Conservation (phyloP, 1,284 basidiomycete species). For the Jaminaea rosea region DNA sequence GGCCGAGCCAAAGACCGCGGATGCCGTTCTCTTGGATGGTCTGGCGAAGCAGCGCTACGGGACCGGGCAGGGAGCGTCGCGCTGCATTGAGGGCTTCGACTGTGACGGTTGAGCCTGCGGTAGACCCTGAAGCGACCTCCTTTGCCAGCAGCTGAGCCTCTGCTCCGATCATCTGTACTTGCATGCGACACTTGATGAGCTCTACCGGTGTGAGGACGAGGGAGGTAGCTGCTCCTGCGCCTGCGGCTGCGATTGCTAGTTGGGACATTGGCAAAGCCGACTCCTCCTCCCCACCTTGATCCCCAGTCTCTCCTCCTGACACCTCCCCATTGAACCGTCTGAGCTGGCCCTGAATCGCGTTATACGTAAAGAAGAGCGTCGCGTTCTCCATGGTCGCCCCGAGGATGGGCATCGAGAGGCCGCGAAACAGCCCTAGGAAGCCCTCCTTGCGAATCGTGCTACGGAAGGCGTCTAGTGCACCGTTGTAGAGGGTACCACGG, state of each 20-base stretch:
- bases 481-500: constrained; percentile 16
- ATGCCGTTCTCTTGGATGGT: constrained; percentile 62
- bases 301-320: constrained; percentile 30
- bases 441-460: constrained; percentile 35
- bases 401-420: constrained; percentile 74
- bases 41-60: constrained; percentile 60
- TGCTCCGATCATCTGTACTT: constrained; percentile 71
- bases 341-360: constrained; percentile 67
- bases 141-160: constrained; percentile 42
- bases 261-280: constrained; percentile 53
- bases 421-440: constrained; percentile 48
- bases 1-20: constrained; percentile 74
- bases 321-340: constrained; percentile 27
- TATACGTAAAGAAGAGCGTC: constrained; percentile 74
- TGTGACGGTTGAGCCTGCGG: constrained; percentile 15
- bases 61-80: constrained; percentile 55
- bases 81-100: neutral
- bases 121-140: constrained; percentile 13
- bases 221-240: constrained; percentile 70
- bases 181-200: constrained; percentile 89
- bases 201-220: constrained; percentile 84
- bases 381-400: constrained; percentile 90
- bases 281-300: constrained; percentile 40
- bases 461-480: constrained; percentile 32
- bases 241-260: constrained; percentile 65